Base-by-base conservation (phyloP, 2,329 filamentous ascomycete genomes). In the Diaporthe destruens region DNA sequence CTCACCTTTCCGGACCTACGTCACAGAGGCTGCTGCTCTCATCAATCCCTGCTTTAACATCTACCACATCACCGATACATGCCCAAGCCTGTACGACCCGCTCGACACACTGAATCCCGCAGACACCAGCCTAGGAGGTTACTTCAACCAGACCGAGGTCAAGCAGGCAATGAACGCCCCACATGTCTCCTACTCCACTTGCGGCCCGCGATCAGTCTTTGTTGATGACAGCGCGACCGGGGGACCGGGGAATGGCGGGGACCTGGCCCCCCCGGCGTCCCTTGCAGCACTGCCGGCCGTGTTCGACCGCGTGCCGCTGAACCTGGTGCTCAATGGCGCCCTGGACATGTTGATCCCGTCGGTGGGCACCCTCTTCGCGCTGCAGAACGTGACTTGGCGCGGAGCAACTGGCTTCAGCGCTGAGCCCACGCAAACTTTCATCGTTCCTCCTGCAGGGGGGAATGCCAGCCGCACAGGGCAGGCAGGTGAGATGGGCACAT, bases 381-480 rank as follows among this genome's bases (percentile, higher is more conserved):
- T 95, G 72, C 93, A 96, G 79, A 95, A 95, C 83, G 94, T 95
- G 90, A 95, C 92, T 0, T 96, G 91, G 90, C 89, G 89, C 72
- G 93, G 93, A 6, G 80, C 86, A 53, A 88, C 92, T 65, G 93
- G 93, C 0, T 95, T 96, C 84, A 88, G 91, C 75, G 79, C 81
- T 1, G 81, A 82, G 0, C 93, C 93, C 0, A 79, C 79, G 1
- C 86, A 90, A 67, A 89, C 90, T 2, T 91, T 94, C 78, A 93
- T 89, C 79, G 91, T 95, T 0, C 93, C 93, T 0, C 90, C 78
- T 88, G 91, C 76, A 83, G 87, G 68, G 81, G 86, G 23, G 81
- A 74, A 66, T 69, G 76, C 82, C 18, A 51, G 69, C n/a, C 71
- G 72, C n/a, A 74, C 75, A 6, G 42, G 77, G 11, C 77, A 63